Evolutionary conservation across 768 basidiomycete species (phyloP).

Genomic region (Serendipita sp.): DNA sequence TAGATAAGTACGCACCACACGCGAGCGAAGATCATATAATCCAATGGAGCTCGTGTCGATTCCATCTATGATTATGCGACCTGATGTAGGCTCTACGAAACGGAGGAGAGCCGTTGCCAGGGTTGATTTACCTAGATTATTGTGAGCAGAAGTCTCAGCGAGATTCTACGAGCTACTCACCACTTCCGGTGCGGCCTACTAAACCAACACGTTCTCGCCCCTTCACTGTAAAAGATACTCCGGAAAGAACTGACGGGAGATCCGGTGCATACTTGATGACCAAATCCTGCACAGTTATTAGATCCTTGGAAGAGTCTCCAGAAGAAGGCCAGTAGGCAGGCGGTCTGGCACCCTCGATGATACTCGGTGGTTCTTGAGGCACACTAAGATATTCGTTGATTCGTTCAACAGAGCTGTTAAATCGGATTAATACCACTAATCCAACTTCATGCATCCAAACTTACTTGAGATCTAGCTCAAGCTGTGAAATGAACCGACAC

Average conservation of each 20-base stretch:
- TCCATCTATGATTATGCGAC: conserved; percentile 69
- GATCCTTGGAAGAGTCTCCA: conserved; percentile 28
- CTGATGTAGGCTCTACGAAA: conserved; percentile 38
- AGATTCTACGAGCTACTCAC: background rate
- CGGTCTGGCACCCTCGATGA: conserved; percentile 56
- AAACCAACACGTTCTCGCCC: conserved; percentile 63
- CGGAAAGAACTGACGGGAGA: conserved; percentile 61
- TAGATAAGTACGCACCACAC: conserved; percentile 6
- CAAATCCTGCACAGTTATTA: conserved; percentile 59
- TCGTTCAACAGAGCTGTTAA: conserved; percentile 66
- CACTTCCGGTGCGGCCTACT: conserved; percentile 56
- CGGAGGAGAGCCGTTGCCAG: conserved; percentile 8
- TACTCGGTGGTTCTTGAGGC: conserved; percentile 67
- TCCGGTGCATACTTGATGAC: conserved; percentile 66
- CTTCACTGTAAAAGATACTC: conserved; percentile 54
- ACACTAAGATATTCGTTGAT: conserved; percentile 81
- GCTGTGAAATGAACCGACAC: conserved; percentile 32
- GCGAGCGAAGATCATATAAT: conserved; percentile 64
- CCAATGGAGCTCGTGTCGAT: conserved; percentile 80
- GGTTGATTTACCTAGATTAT: conserved; percentile 29
- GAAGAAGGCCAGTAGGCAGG: conserved; percentile 91
- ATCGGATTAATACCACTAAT: conserved; percentile 8
- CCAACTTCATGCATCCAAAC: conserved; percentile 15
- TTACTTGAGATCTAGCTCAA: conserved; percentile 64
- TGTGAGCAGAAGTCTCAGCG: background rate